Base-by-base conservation (phyloP, 1,284 basidiomycete species). In the Trichosporon ovoides region DNA sequence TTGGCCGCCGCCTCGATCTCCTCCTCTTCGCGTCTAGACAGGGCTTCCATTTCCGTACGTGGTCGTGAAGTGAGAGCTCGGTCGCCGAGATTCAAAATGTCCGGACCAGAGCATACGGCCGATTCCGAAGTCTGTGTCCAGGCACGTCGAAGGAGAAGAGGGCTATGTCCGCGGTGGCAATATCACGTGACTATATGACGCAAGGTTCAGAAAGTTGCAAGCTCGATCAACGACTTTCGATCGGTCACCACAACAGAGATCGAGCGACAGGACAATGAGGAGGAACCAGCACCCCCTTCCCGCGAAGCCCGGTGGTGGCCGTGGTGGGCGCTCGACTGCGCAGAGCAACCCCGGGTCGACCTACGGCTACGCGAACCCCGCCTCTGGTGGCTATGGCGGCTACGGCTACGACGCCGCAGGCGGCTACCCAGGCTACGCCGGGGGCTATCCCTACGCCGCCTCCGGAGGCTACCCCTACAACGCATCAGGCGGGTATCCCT, bases 1-100 rank as follows among this genome's bases (percentile, higher is more conserved):
- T 91, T 92, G n/a, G 88, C 87, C 13, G 48, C 31, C 28, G 43
- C 43, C 50, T 57, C 40, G 48, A 57, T 75, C 12, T 86, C 87
- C 49, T 91, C 87, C 73, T 93, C 91, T 77, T 95, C 91, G 59
- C 91, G 83, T 63, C 91, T 83, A 22, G 91, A 93, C 33, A 95
- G 83, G 22, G 89, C 83, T 75, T 91, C 86, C 90, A 91, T 91
- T 35, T 37, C 63, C 52, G 35, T 59, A n/a, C 20, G 31, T 48
- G 35, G 14, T 31, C 5, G 28, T 38, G 19, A 18, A 20, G 38
- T 16, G 40, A 11, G 16, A 36, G 31, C 22, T 18, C 19, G 28
- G 53, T 52, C 48, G 53, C 31, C 22, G 40, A 34, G 13, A 38
- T 31, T 9, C 14, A 38, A 46, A 31, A 55, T 37, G 31, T 19